Evolutionary conservation across 352 stramenopile genomes (phyloP), one percentile per base, ranked within the genome.

Genomic region (Phytophthora boehmeriae): DNA sequence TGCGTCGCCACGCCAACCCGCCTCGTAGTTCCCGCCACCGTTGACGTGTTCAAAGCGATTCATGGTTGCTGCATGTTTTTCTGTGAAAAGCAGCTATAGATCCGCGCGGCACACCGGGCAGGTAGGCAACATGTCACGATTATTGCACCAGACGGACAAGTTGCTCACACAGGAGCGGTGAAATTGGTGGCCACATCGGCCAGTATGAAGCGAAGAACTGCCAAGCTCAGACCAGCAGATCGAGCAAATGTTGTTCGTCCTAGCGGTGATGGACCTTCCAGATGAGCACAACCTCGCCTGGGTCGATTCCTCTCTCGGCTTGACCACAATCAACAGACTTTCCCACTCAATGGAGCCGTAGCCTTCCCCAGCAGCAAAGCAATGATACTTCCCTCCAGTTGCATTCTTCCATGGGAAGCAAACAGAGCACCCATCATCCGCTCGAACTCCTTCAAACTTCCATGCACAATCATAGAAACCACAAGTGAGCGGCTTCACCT

Each of bases 391-490:
- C 0, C 70, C 11, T 6, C 57, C 62, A 4, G 22, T 14, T 2
- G 66, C 51, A 13, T 57, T 35, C 14, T 63, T 63, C 66, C 71
- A 79, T 9, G 42, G 41, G 3, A 62, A 79, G 13, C 16, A 60
- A 5, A 75, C 47, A 0, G 53, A 59, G 6, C 20, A 41, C 0
- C 25, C 2, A 41, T 64, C 42, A 9, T 17, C 48, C 11, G 47
- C 16, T 1, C 54, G 49, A 0, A 68, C 43, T 14, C 63, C 71
- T 16, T 80, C 71, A 50, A 53, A 80, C 28, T 64, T 59, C 68
- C 72, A 80, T 1, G 35, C 47, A 19, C 72, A 80, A 22, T 73
- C 56, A 30, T 77, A 77, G 32, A 77, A 72, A 0, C 68, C 72
- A 28, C 72, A 80, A 1, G 63, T 68, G 6, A 71, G 10, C 5